These are phyloP conservation scores for Cladorrhinum sp. DNA, from an alignment of 2,329 filamentous ascomycete species.

Conservation along the genomic window DNA sequence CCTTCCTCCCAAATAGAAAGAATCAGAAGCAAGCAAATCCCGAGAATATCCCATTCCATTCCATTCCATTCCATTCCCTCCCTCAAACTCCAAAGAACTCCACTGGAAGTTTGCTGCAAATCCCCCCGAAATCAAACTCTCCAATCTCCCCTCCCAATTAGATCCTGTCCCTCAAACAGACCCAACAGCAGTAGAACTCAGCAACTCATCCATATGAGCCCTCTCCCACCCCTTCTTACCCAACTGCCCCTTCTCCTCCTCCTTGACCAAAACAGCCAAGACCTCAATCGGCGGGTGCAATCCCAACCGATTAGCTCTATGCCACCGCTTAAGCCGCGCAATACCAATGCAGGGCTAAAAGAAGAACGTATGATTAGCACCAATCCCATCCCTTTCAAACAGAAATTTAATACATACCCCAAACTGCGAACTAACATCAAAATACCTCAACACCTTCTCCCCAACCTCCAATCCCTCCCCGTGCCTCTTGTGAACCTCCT, in stretches of 20 bases:
- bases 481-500: constrained; percentile 68
- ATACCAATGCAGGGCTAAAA: constrained; percentile 83
- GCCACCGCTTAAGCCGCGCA: constrained; percentile 77
- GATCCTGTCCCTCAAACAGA: constrained; percentile 7
- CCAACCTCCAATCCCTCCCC: constrained; percentile 59
- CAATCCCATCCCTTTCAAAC: not conserved
- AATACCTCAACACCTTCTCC: constrained; percentile 88
- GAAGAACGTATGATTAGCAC: constrained; percentile 10
- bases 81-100: not conserved
- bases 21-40: not conserved
- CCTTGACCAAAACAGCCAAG: constrained; percentile 75
- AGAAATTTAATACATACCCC: constrained; percentile 62
- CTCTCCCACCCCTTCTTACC: constrained; percentile 51
- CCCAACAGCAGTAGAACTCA: constrained; percentile 48
- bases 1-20: not conserved
- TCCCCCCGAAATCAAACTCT: not conserved
- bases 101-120: not conserved
- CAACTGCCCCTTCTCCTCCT: constrained; percentile 55
- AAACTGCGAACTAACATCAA: constrained; percentile 87
- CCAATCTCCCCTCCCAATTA: not conserved
- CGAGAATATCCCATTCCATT: too few relatives aligned
- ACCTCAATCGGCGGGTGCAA: constrained; percentile 89
- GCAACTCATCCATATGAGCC: constrained; percentile 71
- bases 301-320: constrained; percentile 75
- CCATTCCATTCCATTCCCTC: too few relatives aligned